These are phyloP conservation scores for Boletus bicolor DNA, from an alignment of 768 basidiomycete species.

Conservation along the genomic window DNA sequence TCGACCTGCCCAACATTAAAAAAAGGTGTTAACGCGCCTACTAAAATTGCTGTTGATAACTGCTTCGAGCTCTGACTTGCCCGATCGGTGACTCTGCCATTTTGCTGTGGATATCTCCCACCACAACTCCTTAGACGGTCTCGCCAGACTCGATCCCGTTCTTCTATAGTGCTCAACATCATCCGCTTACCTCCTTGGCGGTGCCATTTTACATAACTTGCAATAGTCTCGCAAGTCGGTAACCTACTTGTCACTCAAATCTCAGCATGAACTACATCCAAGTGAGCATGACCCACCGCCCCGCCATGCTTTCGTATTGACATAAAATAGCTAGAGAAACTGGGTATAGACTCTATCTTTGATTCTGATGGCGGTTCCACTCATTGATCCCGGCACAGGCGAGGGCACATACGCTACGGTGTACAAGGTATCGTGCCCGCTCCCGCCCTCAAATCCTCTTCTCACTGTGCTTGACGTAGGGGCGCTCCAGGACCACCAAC, in stretches of 20 bases:
- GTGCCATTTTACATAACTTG: constrained; percentile 3
- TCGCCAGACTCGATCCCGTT: neutral
- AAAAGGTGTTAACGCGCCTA: neutral
- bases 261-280: constrained; percentile 56
- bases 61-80: constrained; percentile 7
- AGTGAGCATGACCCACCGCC: constrained; percentile 30
- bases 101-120: neutral
- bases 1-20: neutral
- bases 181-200: constrained; percentile 3
- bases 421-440: constrained; percentile 68
- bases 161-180: neutral
- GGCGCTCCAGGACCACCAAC: constrained; percentile 94
- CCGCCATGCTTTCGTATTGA: constrained; percentile 4
- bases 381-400: constrained; percentile 39
- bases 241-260: neutral
- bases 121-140: neutral
- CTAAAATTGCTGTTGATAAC: neutral
- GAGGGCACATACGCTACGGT: constrained; percentile 96
- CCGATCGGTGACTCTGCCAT: constrained; percentile 15
- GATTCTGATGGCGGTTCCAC: neutral
- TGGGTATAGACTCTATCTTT: constrained; percentile 44
- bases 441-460: neutral
- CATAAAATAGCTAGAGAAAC: constrained; percentile 74
- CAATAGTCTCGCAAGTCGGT: neutral
- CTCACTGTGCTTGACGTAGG: constrained; percentile 43